phyloP scores from a whole-genome alignment of 768 basidiomycete species.

The Ephemerocybe angulata region DNA sequence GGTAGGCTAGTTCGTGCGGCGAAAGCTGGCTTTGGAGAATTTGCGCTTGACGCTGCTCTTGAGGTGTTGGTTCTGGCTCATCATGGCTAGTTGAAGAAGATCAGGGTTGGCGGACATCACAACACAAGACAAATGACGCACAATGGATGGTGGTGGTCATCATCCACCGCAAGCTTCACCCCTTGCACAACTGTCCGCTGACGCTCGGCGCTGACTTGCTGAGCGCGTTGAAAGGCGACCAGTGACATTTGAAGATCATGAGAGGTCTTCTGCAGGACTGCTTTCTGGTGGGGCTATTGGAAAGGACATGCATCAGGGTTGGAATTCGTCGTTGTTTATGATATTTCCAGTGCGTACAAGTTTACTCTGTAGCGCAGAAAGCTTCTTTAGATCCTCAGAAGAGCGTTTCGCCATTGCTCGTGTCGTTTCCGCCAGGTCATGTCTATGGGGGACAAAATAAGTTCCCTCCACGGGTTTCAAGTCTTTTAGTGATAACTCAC shows the following conservation, averaged over 20 bases:
- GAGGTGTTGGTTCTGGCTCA: slow-evolving; percentile 38
- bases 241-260: slow-evolving; percentile 90
- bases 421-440: slow-evolving; percentile 92
- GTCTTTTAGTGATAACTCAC: too few relatives aligned
- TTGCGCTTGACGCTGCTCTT: slow-evolving; percentile 65
- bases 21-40: slow-evolving; percentile 71
- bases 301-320: background rate
- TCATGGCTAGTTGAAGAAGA: slow-evolving; percentile 25
- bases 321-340: background rate
- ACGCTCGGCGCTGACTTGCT: slow-evolving; percentile 83
- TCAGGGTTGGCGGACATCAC: slow-evolving; percentile 1
- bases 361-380: slow-evolving; percentile 62
- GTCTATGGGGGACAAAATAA: slow-evolving; percentile 41
- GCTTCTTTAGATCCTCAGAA: slow-evolving; percentile 88
- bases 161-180: slow-evolving; percentile 81
- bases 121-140: background rate
- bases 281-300: slow-evolving; percentile 71
- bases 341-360: slow-evolving; percentile 43
- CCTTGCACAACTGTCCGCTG: slow-evolving; percentile 88
- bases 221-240: slow-evolving; percentile 87
- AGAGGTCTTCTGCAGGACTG: slow-evolving; percentile 85
- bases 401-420: slow-evolving; percentile 93
- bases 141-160: slow-evolving; percentile 42
- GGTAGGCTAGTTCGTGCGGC: slow-evolving; percentile 90
- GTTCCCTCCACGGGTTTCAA: too few relatives aligned